These are phyloP conservation scores for Phytopythium boreale DNA, from an alignment of 352 stramenopile genomes.

Conservation along the genomic window DNA sequence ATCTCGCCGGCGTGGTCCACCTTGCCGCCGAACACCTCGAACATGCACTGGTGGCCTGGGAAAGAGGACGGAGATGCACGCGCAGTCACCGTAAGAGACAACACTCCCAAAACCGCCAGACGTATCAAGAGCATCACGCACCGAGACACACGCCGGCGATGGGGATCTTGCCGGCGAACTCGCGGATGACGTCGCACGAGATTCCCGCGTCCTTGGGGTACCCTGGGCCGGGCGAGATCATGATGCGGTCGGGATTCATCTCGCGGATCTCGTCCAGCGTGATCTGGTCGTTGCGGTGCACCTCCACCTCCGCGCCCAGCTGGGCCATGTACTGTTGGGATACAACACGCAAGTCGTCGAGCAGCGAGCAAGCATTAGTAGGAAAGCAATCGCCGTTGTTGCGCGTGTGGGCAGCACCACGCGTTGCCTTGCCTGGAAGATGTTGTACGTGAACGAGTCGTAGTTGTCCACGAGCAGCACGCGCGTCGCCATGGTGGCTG, in stretches of 20 bases:
- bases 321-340: constrained; percentile 75
- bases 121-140: constrained; percentile 9
- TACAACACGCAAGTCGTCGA: neutral
- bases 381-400: too few relatives aligned
- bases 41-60: constrained; percentile 81
- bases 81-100: neutral
- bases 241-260: constrained; percentile 79
- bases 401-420: neutral
- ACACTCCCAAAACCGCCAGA: neutral
- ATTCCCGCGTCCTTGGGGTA: constrained; percentile 82
- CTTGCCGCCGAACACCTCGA: constrained; percentile 84
- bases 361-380: neutral
- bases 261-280: constrained; percentile 74
- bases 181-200: constrained; percentile 79
- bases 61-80: neutral
- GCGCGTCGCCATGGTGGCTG: constrained; percentile 40
- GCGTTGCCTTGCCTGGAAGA: constrained; percentile 62
- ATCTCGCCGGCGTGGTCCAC: constrained; percentile 86
- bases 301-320: constrained; percentile 72
- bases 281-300: constrained; percentile 84
- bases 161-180: constrained; percentile 77
- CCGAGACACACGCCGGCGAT: constrained; percentile 83
- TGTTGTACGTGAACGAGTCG: constrained; percentile 91
- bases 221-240: constrained; percentile 85
- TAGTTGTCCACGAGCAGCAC: constrained; percentile 91